Evolutionary conservation across 345 rosid genomes (phyloP).

Genomic region (Salix suchowensis): DNA sequence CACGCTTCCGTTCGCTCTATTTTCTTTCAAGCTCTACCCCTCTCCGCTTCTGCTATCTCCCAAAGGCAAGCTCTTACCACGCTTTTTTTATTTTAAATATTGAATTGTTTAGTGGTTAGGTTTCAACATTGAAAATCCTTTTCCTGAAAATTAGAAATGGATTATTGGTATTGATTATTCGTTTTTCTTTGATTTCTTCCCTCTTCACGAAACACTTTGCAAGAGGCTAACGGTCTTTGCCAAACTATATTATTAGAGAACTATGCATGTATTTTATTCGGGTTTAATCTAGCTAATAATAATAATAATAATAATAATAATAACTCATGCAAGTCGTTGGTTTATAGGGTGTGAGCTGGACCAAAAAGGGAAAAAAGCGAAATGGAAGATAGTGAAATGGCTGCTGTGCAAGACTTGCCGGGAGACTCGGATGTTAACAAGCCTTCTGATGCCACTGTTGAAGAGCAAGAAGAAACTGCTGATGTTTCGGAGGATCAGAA

Average conservation of each 20-base stretch:
- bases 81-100: not conserved
- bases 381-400: constrained; percentile 53
- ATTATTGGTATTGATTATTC: not conserved
- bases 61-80: constrained; percentile 17
- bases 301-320: not conserved
- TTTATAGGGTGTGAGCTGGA: not conserved
- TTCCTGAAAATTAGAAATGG: not conserved
- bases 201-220: not conserved
- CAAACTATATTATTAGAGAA: not conserved
- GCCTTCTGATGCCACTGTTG: constrained; percentile 28
- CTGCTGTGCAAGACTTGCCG: constrained; percentile 26
- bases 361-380: not conserved
- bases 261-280: not conserved
- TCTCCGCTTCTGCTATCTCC: not conserved
- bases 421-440: constrained; percentile 20
- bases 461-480: constrained; percentile 22
- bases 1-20: constrained; percentile 8
- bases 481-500: constrained; percentile 9
- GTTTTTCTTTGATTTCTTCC: not conserved
- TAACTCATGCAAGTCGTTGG: not conserved
- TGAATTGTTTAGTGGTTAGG: not conserved
- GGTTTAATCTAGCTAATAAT: not conserved
- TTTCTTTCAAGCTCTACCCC: not conserved
- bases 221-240: not conserved
- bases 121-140: not conserved